Conservation (phyloP, 345 rosid genomes). For the Lagerstroemia speciosa region DNA sequence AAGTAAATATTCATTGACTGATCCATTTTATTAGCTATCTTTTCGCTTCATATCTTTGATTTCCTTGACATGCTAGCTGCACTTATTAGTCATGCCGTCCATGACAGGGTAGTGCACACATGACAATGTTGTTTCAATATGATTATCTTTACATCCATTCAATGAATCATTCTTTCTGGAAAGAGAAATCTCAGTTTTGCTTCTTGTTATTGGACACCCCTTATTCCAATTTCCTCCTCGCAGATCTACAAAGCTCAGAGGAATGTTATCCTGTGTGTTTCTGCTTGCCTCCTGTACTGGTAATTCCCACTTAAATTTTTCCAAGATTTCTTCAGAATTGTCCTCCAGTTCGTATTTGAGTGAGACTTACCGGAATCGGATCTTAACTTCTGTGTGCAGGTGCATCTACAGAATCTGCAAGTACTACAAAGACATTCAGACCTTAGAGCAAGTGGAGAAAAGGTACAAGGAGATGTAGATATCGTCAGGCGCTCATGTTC, state of each 20-base stretch:
- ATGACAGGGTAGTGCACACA: not conserved
- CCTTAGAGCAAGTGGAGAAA: slow-evolving; percentile 2
- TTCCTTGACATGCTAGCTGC: not conserved
- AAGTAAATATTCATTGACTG: not conserved
- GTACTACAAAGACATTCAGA: slow-evolving; percentile 7
- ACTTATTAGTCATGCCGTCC: not conserved
- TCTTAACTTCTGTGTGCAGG: slow-evolving; percentile 31
- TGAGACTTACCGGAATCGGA: not conserved
- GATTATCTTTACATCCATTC: not conserved
- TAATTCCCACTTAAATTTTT: slow-evolving; percentile 10
- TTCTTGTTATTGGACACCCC: not conserved
- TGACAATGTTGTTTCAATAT: not conserved
- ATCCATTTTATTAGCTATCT: not conserved
- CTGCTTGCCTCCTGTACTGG: slow-evolving; percentile 89
- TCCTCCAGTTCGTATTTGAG: not conserved
- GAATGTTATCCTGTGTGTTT: slow-evolving; percentile 64
- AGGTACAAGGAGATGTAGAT: slow-evolving; percentile 4
- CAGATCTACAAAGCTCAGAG: slow-evolving; percentile 88
- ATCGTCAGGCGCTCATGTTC: not conserved
- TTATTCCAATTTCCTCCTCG: slow-evolving; percentile 1
- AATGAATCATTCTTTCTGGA: not conserved
- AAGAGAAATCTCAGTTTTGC: not conserved
- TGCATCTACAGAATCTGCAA: slow-evolving; percentile 56
- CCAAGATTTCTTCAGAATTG: not conserved
- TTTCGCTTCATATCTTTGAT: not conserved